These are phyloP conservation scores for Cyclospora cayetanensis DNA, from an alignment of 169 alveolate species.

Conservation along the genomic window DNA sequence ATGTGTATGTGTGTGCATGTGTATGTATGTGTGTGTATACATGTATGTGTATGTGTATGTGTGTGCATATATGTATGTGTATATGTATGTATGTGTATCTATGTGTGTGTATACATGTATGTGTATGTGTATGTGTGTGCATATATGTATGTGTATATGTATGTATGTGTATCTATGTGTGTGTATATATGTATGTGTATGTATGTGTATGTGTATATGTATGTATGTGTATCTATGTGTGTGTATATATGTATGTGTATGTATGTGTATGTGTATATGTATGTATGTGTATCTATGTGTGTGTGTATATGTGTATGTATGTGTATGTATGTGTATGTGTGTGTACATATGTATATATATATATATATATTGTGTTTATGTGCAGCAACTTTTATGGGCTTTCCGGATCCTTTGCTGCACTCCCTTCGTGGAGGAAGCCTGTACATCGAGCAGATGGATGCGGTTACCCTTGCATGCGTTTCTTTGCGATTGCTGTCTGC, in stretches of 20 bases:
- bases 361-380: too few relatives aligned
- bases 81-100: too few relatives aligned
- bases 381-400: constrained; percentile 89
- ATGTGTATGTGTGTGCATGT: neutral
- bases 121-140: neutral
- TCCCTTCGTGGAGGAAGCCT: constrained; percentile 82
- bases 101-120: too few relatives aligned
- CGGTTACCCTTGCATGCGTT: constrained; percentile 77
- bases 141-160: neutral
- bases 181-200: neutral
- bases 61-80: neutral
- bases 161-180: neutral
- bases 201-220: neutral
- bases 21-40: neutral
- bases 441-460: constrained; percentile 83
- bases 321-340: too few relatives aligned
- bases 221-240: too few relatives aligned
- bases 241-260: neutral
- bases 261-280: too few relatives aligned
- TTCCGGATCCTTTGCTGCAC: constrained; percentile 79
- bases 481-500: too few relatives aligned
- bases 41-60: neutral
- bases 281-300: too few relatives aligned
- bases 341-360: too few relatives aligned
- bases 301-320: too few relatives aligned